Percentiles rank a stretch among this genome's conserved stretches.
Conservation (phyloP, 192 early-diverging fungal species). For the Chytriomyces sp. region DNA sequence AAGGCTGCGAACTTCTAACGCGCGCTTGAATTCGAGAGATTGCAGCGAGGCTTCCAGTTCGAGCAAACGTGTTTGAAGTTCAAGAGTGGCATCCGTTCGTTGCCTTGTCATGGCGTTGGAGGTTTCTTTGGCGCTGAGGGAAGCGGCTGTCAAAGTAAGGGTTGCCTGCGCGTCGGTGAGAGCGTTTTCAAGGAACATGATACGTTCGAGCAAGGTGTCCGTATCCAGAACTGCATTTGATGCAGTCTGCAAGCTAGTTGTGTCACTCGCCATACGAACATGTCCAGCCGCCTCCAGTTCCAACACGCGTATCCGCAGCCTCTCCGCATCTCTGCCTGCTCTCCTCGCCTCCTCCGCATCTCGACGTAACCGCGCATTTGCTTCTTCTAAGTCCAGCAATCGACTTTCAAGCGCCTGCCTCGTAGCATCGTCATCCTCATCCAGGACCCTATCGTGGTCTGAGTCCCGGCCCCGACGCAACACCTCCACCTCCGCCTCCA, state of each 20-base stretch:
- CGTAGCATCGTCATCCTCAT: background rate
- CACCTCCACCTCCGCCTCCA: background rate
- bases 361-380: background rate
- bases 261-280: background rate
- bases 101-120: too few species aligned
- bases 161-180: too few species aligned
- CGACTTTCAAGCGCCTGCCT: too few species aligned
- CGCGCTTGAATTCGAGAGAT: background rate
- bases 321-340: background rate
- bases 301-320: background rate
- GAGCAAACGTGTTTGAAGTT: background rate
- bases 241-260: background rate
- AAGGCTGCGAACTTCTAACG: background rate
- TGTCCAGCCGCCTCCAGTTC: background rate
- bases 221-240: background rate
- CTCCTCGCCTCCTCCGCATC: background rate
- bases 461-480: background rate
- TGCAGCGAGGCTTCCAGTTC: background rate
- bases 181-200: background rate
- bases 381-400: background rate
- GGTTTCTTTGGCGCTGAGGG: too few species aligned
- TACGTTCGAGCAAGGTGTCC: background rate
- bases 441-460: background rate
- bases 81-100: too few species aligned
- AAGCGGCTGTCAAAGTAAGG: too few species aligned